Conservation (phyloP, 2,329 filamentous ascomycete species). For the Microcera coccophila region DNA sequence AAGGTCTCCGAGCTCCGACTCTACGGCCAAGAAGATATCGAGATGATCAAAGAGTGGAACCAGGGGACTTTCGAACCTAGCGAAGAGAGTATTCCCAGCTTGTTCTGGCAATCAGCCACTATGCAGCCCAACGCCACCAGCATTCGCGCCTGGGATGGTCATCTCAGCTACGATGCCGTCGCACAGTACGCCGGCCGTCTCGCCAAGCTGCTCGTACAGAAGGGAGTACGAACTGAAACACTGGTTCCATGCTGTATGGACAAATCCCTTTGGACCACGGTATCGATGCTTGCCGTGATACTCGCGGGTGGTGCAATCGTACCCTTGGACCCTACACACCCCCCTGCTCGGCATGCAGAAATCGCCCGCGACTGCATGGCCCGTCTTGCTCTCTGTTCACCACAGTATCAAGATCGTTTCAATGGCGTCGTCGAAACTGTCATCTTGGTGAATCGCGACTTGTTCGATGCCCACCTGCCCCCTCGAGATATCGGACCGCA, state of each 20-base stretch:
- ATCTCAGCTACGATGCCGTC: conserved; percentile 39
- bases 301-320: conserved; percentile 31
- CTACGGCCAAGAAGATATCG: conserved; percentile 8
- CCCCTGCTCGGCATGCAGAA: not conserved
- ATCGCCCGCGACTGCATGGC: not conserved
- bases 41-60: conserved; percentile 16
- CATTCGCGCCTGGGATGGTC: conserved; percentile 43
- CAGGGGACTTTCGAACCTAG: fast-evolving
- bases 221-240: conserved; percentile 23
- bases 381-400: not conserved
- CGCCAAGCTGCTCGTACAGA: conserved; percentile 36
- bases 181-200: conserved; percentile 22
- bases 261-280: conserved; percentile 34
- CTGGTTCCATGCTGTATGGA: conserved; percentile 35
- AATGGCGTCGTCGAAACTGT: no score
- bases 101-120: no score
- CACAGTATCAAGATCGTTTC: not conserved
- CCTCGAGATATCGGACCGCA: no score
- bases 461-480: not conserved
- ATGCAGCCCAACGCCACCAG: no score
- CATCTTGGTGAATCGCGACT: not conserved
- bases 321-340: conserved; percentile 22
- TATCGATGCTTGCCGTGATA: conserved; percentile 34
- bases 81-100: no score
- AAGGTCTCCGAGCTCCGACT: conserved; percentile 14